phyloP scores from a whole-genome alignment of 108 stramenopile genomes.

The Nitzschia sp. region DNA sequence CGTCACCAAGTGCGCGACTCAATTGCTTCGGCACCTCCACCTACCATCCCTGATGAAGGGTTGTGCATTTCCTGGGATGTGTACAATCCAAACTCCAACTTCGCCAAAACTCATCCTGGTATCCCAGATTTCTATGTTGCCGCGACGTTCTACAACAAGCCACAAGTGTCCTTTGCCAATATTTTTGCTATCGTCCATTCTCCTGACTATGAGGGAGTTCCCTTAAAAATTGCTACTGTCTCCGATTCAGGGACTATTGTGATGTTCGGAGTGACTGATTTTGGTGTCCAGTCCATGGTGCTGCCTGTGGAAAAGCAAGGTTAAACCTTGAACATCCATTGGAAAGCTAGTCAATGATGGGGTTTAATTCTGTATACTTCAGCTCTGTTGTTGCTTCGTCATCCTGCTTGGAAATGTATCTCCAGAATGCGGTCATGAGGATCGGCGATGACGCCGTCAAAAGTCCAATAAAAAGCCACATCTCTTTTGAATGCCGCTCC shows the following conservation, averaged over 20 bases:
- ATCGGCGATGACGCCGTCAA: conserved; percentile 60
- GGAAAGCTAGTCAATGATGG: too few relatives aligned
- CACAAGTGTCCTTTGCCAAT: conserved; percentile 33
- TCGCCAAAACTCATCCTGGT: conserved; percentile 68
- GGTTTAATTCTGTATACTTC: conserved; percentile 10
- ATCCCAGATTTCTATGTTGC: conserved; percentile 72
- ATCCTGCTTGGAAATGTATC: conserved; percentile 49
- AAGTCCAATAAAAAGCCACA: conserved; percentile 81
- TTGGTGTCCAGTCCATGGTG: conserved; percentile 31
- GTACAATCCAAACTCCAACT: conserved; percentile 72
- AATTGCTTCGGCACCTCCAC: conserved; percentile 48
- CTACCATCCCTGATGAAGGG: conserved; percentile 18
- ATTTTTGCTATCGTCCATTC: conserved; percentile 24
- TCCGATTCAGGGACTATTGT: conserved; percentile 77
- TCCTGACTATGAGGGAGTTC: conserved; percentile 44
- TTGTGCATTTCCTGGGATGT: conserved; percentile 54
- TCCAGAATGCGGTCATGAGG: conserved; percentile 62
- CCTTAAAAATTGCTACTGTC: conserved; percentile 66
- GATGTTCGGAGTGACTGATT: conserved; percentile 70
- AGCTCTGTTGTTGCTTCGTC: neutral
- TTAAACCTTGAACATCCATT: neutral
- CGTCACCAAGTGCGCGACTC: conserved; percentile 22
- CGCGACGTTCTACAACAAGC: conserved; percentile 47
- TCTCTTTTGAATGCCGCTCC: conserved; percentile 54
- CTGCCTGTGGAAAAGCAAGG: neutral